A percentile compares a stretch with the other conserved stretches of the same genome.
Conservation (phyloP, 2,329 filamentous ascomycete genomes). For the Cephalotrichum gorgonifer region DNA sequence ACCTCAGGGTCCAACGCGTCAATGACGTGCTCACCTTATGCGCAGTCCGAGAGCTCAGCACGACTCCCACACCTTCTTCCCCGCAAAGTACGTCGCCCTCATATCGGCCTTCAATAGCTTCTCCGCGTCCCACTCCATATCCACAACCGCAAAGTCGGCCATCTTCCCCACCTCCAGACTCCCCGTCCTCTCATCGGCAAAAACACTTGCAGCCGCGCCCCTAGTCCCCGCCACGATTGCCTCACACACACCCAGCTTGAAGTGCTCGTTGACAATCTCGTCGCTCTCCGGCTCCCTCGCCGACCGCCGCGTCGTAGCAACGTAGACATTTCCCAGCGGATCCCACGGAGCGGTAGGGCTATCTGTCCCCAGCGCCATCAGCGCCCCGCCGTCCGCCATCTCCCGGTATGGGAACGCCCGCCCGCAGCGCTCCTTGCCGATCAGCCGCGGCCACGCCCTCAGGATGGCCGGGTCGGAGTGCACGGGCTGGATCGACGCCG, state of each 20-base stretch:
- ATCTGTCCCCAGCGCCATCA: conserved; percentile 47
- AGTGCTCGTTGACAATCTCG: conserved; percentile 38
- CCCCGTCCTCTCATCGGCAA: conserved; percentile 43
- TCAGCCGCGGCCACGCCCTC: conserved; percentile 46
- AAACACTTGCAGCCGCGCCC: conserved; percentile 48
- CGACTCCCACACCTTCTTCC: no score
- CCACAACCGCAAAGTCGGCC: conserved; percentile 44
- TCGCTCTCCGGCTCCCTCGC: conserved; percentile 34
- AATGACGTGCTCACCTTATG: no score
- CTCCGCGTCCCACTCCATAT: conserved; percentile 34
- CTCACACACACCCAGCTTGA: conserved; percentile 40
- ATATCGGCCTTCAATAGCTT: conserved; percentile 34
- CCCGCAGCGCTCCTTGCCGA: conserved; percentile 42
- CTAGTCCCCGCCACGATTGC: conserved; percentile 42
- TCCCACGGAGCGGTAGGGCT: conserved; percentile 47
- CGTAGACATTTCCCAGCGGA: conserved; percentile 45
- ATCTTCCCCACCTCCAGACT: conserved; percentile 38
- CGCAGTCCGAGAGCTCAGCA: no score
- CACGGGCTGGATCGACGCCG: conserved; percentile 47
- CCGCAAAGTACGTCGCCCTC: no score
- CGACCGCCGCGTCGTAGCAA: conserved; percentile 46
- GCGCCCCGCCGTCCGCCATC: conserved; percentile 42
- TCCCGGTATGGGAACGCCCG: conserved; percentile 55
- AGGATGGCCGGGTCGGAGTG: conserved; percentile 52
- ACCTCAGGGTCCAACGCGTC: no score